These are phyloP conservation scores for Lyophyllum decastes DNA, from an alignment of 768 basidiomycete species.

Conservation along the genomic window DNA sequence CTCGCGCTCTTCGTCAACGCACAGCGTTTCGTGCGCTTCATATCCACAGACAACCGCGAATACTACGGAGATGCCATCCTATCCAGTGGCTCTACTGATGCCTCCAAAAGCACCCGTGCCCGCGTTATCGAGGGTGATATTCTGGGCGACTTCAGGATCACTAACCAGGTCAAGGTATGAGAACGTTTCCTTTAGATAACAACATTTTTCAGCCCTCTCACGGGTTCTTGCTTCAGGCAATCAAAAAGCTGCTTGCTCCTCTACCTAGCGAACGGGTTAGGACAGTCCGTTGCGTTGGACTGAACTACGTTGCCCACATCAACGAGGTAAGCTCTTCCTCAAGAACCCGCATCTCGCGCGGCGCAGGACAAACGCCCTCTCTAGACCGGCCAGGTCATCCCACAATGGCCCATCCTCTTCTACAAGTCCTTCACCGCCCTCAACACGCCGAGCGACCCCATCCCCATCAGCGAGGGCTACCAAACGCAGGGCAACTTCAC, in stretches of 20 bases:
- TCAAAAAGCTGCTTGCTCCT: slow-evolving; percentile 35
- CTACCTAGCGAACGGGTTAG: slow-evolving; percentile 31
- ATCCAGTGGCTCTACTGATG: slow-evolving; percentile 28
- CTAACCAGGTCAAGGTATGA: slow-evolving; percentile 34
- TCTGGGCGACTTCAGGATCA: slow-evolving; percentile 35
- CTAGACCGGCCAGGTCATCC: slow-evolving; percentile 34
- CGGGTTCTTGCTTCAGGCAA: slow-evolving; percentile 20
- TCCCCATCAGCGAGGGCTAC: slow-evolving; percentile 36
- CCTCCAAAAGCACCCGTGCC: slow-evolving; percentile 32
- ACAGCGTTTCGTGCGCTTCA: slow-evolving; percentile 40
- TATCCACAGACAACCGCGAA: slow-evolving; percentile 34
- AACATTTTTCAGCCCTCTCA: not conserved
- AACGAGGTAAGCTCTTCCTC: slow-evolving; percentile 23
- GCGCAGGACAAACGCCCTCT: not conserved
- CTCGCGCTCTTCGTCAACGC: slow-evolving; percentile 24
- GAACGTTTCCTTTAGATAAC: not conserved
- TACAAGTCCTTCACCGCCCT: slow-evolving; percentile 37
- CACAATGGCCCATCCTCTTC: slow-evolving; percentile 37
- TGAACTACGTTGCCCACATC: slow-evolving; percentile 37
- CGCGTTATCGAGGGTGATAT: slow-evolving; percentile 36
- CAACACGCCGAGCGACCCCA: slow-evolving; percentile 34
- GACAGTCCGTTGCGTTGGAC: slow-evolving; percentile 37
- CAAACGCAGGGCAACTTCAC: slow-evolving; percentile 38
- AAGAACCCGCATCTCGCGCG: not conserved
- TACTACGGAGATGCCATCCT: slow-evolving; percentile 42